A percentile compares a stretch with the other conserved stretches of the same genome.
phyloP scores from a whole-genome alignment of 2,329 filamentous ascomycete genomes.

The Pyricularia grisea region DNA sequence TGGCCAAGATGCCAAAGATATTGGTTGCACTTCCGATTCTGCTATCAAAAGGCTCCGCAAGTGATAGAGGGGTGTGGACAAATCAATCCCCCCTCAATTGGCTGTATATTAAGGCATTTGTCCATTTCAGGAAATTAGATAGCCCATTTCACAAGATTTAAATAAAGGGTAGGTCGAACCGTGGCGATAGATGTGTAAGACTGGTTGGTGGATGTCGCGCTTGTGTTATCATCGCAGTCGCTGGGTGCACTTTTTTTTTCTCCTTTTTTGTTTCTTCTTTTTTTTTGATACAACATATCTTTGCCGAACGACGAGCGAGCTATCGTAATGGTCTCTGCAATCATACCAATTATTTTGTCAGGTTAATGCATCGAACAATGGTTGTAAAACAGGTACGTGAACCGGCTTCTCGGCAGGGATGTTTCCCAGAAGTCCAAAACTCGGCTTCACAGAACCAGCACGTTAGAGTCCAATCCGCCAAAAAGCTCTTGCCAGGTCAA shows the following conservation, averaged over 20 bases:
- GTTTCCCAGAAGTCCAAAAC: not conserved
- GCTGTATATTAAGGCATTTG: not conserved
- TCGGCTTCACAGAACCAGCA: not conserved
- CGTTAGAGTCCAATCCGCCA: not conserved
- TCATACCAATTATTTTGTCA: not conserved
- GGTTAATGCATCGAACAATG: not conserved
- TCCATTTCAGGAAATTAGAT: not conserved
- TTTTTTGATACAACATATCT: not conserved
- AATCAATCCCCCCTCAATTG: not conserved
- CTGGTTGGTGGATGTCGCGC: not conserved
- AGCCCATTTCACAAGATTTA: not conserved
- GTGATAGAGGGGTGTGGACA: not conserved
- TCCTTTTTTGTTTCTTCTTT: too few species aligned
- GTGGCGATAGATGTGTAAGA: not conserved
- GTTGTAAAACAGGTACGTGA: not conserved
- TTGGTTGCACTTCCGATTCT: not conserved
- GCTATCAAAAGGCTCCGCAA: not conserved
- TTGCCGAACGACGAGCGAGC: not conserved
- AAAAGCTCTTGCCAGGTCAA: slow-evolving; percentile 1
- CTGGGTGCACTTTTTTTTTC: not conserved
- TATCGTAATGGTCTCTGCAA: not conserved
- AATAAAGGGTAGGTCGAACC: not conserved
- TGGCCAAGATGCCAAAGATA: not conserved
- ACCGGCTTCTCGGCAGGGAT: not conserved
- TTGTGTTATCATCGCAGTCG: not conserved